Conservation (phyloP, 2,329 filamentous ascomycete species). For the Tolypocladium guangdongense region DNA sequence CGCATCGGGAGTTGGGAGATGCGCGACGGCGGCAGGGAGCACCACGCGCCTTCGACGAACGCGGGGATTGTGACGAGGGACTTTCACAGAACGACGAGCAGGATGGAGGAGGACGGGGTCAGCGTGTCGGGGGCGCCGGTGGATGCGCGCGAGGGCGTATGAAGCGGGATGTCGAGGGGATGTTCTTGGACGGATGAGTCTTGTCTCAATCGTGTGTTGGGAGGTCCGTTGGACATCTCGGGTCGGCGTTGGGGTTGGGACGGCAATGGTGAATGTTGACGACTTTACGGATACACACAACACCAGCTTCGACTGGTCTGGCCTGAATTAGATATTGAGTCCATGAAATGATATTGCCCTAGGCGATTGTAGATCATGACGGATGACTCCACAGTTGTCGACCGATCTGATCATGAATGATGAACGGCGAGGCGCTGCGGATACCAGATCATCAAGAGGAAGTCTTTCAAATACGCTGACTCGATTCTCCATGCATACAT, state of each 20-base stretch:
- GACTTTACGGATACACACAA: background rate
- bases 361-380: background rate
- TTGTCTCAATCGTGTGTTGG: background rate
- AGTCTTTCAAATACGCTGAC: conserved; percentile 17
- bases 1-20: conserved; percentile 41
- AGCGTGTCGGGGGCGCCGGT: conserved; percentile 27
- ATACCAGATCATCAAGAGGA: conserved; percentile 13
- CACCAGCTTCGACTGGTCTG: background rate
- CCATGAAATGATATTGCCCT: too few species aligned
- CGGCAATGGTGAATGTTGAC: background rate
- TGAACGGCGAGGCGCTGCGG: conserved; percentile 21
- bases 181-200: background rate
- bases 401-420: too few species aligned
- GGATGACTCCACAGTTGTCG: background rate
- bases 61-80: conserved; percentile 15
- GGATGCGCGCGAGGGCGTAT: conserved; percentile 28
- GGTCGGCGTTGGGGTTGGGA: background rate
- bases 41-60: conserved; percentile 3
- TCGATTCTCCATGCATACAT: too few species aligned
- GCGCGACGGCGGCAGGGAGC: conserved; percentile 10
- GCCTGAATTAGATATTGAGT: background rate
- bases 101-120: conserved; percentile 19
- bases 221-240: background rate
- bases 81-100: conserved; percentile 6
- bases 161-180: background rate